phyloP scores from a whole-genome alignment of 257 asterid genomes.

The Nicotiana benthamiana region DNA sequence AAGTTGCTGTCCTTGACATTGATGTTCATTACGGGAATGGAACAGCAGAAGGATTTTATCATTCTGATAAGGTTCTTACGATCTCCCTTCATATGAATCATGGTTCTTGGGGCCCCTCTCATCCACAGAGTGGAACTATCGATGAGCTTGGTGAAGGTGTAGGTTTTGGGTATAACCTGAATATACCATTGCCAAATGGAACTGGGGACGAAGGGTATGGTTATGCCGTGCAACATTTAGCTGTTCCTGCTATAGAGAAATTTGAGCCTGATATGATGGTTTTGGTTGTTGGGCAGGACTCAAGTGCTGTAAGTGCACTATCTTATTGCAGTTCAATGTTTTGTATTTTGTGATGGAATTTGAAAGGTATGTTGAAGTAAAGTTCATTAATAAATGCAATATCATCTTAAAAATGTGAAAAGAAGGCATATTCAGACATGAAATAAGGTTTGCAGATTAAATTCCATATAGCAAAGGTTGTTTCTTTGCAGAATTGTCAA shows the following conservation, averaged over 20 bases:
- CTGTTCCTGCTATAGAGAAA: conserved; percentile 54
- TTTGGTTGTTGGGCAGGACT: conserved; percentile 84
- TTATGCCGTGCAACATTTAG: conserved; percentile 51
- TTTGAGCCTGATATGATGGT: conserved; percentile 69
- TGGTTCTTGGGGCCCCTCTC: conserved; percentile 98
- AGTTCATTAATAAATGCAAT: neutral
- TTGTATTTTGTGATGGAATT: neutral
- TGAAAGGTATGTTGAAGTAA: neutral
- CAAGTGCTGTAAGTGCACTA: conserved; percentile 72
- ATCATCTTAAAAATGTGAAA: neutral
- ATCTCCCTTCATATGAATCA: conserved; percentile 92
- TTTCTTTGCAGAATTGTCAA: neutral
- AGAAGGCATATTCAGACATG: neutral
- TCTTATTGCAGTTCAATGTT: neutral
- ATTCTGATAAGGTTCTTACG: conserved; percentile 60
- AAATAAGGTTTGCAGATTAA: neutral
- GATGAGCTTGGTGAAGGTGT: conserved; percentile 79
- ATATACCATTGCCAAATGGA: conserved; percentile 86
- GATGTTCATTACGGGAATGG: conserved; percentile 97
- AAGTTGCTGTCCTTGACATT: conserved; percentile 64
- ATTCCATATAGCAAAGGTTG: neutral
- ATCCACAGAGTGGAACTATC: conserved; percentile 69
- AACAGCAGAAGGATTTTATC: conserved; percentile 81
- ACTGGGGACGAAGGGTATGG: conserved; percentile 74
- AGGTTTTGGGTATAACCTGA: conserved; percentile 81